phyloP scores from a whole-genome alignment of 2,329 filamentous ascomycete genomes.

The Rhytidhysteron rufulum region DNA sequence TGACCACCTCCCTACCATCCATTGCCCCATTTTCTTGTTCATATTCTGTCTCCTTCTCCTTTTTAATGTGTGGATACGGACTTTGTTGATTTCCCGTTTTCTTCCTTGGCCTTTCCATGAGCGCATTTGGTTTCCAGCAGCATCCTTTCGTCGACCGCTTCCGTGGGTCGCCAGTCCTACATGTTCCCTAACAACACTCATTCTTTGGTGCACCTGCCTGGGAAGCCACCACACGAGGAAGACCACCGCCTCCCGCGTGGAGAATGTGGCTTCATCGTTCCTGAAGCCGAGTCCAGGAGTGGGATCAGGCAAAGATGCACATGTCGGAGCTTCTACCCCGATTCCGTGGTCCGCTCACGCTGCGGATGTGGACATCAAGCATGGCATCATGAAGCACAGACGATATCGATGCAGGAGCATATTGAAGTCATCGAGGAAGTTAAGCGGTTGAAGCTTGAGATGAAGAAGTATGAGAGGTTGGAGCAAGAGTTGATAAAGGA shows the following conservation, averaged over 20 bases:
- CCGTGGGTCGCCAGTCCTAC: slow-evolving; percentile 23
- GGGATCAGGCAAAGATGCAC: slow-evolving; percentile 36
- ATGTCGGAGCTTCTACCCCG: slow-evolving; percentile 44
- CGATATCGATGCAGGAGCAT: slow-evolving; percentile 35
- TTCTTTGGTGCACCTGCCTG: slow-evolving; percentile 24
- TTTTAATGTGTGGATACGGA: neutral
- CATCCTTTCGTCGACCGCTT: slow-evolving; percentile 19
- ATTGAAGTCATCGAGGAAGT: slow-evolving; percentile 32
- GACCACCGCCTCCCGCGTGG: slow-evolving; percentile 34
- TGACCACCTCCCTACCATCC: neutral
- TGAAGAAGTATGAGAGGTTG: slow-evolving; percentile 28
- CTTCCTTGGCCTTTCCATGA: slow-evolving; percentile 28
- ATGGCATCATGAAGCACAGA: slow-evolving; percentile 41
- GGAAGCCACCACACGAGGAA: slow-evolving; percentile 20
- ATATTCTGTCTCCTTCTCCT: neutral
- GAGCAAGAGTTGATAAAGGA: slow-evolving; percentile 34
- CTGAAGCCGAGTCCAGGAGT: slow-evolving; percentile 19
- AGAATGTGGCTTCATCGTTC: slow-evolving; percentile 35
- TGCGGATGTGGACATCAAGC: slow-evolving; percentile 48
- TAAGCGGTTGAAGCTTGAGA: slow-evolving; percentile 30
- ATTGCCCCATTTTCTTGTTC: neutral
- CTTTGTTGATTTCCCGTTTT: neutral
- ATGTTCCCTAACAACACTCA: slow-evolving; percentile 36
- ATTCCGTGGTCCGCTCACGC: slow-evolving; percentile 33
- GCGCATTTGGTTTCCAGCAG: slow-evolving; percentile 18